Conservation (phyloP, 441 rosid genomes). For the Theobroma grandiflorum region DNA sequence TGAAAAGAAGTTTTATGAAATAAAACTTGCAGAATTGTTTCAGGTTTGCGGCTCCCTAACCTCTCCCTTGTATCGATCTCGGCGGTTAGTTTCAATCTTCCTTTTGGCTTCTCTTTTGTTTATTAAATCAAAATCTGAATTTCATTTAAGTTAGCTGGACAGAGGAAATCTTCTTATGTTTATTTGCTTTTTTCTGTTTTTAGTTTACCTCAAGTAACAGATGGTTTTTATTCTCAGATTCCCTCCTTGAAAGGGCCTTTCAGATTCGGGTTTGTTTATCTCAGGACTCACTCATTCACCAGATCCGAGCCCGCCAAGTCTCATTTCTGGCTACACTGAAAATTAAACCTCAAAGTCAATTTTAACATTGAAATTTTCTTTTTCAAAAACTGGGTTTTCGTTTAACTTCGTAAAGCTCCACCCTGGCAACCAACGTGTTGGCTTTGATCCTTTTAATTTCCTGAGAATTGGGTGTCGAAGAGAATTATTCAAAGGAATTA, state of each 20-base stretch:
- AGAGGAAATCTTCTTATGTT: not conserved
- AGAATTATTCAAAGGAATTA: not conserved
- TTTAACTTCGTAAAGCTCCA: not conserved
- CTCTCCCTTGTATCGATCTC: not conserved
- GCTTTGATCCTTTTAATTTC: not conserved
- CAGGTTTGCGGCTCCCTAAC: not conserved
- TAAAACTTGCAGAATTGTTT: not conserved
- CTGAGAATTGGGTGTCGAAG: not conserved
- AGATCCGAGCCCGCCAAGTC: constrained; percentile 25
- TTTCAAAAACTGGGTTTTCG: not conserved
- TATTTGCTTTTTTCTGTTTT: not conserved
- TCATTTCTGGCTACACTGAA: not conserved
- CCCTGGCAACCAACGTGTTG: not conserved
- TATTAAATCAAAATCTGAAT: not conserved
- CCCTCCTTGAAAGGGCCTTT: not conserved
- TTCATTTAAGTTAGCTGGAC: not conserved
- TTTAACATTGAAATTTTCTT: not conserved
- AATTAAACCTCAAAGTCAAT: not conserved
- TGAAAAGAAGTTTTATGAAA: not conserved
- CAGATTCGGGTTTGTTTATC: constrained; percentile 7
- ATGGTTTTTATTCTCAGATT: not conserved
- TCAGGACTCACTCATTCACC: constrained; percentile 17
- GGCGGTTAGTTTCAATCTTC: not conserved
- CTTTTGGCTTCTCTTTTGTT: not conserved
- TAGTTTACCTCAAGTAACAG: not conserved